phyloP scores from a whole-genome alignment of 1,284 basidiomycete genomes.

The Microstroma glucosiphilum region DNA sequence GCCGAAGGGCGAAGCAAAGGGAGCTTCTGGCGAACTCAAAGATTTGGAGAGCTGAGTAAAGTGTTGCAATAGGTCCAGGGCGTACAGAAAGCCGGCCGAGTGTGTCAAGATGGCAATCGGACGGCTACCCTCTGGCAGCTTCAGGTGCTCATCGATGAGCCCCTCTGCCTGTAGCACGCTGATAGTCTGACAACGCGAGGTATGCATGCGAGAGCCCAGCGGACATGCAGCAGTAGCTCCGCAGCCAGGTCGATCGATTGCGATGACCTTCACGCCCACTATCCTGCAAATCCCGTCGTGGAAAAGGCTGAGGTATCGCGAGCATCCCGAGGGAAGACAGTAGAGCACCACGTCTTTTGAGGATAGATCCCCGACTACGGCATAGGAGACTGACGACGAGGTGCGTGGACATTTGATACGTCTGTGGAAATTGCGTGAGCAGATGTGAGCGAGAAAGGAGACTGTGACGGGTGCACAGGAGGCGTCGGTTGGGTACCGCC shows the following conservation, averaged over 20 bases:
- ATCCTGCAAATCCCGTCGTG: neutral
- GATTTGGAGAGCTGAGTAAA: neutral
- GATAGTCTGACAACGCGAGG: slow-evolving; percentile 1
- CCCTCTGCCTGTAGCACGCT: slow-evolving; percentile 1
- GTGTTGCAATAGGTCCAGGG: neutral
- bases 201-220: slow-evolving; percentile 2
- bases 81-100: slow-evolving; percentile 1
- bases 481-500: no score
- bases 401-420: slow-evolving; percentile 6
- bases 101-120: neutral
- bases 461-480: neutral
- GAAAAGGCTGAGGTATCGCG: neutral
- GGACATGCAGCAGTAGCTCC: slow-evolving; percentile 10
- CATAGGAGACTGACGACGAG: neutral
- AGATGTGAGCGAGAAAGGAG: neutral
- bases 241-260: slow-evolving; percentile 12
- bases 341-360: neutral
- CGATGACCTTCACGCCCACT: slow-evolving; percentile 3
- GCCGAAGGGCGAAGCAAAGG: slow-evolving; percentile 2
- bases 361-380: neutral
- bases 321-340: slow-evolving; percentile 7
- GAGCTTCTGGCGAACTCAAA: no score
- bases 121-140: neutral
- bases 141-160: neutral
- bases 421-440: neutral